Conservation (phyloP, 768 basidiomycete genomes). For the Trichaptum fuscoviolaceum region DNA sequence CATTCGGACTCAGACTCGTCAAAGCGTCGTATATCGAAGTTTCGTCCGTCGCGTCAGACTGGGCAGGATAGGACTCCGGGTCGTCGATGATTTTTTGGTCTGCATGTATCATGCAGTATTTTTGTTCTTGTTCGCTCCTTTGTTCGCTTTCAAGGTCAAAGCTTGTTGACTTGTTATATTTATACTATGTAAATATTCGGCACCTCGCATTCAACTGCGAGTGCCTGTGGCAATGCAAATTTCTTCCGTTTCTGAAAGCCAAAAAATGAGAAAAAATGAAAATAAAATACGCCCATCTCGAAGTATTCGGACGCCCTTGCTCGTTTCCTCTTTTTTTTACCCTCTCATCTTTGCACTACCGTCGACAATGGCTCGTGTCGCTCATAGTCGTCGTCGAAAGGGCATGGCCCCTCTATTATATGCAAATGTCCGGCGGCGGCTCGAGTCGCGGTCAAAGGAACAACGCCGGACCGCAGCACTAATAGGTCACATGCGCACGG, state of each 20-base stretch:
- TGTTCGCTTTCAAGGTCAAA: background rate
- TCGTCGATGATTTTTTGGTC: background rate
- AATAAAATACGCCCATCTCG: background rate
- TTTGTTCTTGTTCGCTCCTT: background rate
- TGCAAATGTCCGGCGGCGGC: background rate
- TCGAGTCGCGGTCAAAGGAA: background rate
- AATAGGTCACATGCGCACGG: background rate
- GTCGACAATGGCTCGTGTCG: background rate
- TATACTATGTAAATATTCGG: background rate
- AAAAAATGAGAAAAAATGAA: background rate
- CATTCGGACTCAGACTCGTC: constrained; percentile 1
- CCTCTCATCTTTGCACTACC: background rate
- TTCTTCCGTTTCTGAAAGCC: background rate
- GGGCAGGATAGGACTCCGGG: background rate
- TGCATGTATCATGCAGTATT: background rate
- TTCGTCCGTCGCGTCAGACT: background rate
- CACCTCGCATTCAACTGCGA: background rate
- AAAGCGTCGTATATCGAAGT: background rate
- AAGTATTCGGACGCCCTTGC: background rate
- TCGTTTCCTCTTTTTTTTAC: background rate
- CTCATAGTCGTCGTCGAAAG: background rate
- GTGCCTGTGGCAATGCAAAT: background rate
- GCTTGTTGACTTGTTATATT: background rate
- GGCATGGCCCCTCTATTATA: background rate
- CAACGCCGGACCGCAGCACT: background rate